These are phyloP conservation scores for Litsea cubeba DNA, from an alignment of 164 flowering plant genomes.

Conservation along the genomic window DNA sequence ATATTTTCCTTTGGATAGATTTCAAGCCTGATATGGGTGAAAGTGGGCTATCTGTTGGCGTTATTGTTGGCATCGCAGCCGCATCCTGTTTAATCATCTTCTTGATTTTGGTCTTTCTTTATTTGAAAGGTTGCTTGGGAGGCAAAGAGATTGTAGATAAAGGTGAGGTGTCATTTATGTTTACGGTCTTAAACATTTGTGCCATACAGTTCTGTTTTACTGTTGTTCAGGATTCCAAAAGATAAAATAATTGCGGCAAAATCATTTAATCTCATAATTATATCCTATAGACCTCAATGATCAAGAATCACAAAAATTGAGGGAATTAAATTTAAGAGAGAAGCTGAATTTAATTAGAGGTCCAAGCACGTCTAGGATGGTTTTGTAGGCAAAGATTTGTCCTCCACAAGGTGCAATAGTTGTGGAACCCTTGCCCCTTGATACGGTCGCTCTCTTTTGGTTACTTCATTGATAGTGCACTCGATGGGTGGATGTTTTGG, in stretches of 20 bases:
- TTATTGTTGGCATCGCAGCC: conserved; percentile 52
- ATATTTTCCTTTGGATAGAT: conserved; percentile 31
- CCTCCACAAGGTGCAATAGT: background rate
- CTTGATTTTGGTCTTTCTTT: conserved; percentile 33
- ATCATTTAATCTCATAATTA: background rate
- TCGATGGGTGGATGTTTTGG: background rate
- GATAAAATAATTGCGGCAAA: background rate
- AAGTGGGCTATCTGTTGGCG: conserved; percentile 12
- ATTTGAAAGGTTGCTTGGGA: conserved; percentile 42
- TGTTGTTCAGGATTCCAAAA: background rate
- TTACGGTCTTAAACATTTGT: background rate
- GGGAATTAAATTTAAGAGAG: background rate
- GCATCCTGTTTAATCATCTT: conserved; percentile 27
- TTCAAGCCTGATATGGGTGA: conserved; percentile 30
- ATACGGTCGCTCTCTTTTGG: background rate
- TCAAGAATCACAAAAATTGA: no score
- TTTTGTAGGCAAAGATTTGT: no score
- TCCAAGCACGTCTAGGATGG: background rate
- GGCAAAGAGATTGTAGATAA: conserved; percentile 36
- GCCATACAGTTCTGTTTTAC: background rate
- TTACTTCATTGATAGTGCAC: background rate
- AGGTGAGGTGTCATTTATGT: conserved; percentile 28
- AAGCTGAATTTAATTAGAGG: background rate
- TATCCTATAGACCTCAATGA: no score
- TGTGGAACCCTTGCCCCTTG: background rate